Conservation (phyloP, 148 eudicot genomes). For the Chenopodium suecicum region DNA sequence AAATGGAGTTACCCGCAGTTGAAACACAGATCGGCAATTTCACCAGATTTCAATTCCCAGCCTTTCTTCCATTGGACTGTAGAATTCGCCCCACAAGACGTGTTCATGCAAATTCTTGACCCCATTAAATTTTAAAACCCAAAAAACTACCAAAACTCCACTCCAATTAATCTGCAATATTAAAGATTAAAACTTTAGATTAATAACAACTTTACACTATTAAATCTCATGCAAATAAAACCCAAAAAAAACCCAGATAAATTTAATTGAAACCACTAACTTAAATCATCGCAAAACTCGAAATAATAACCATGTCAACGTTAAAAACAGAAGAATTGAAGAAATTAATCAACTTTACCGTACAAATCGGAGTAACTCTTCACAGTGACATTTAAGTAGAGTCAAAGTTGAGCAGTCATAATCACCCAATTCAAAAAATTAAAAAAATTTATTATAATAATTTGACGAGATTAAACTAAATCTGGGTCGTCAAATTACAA, state of each 20-base stretch:
- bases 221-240: constrained; percentile 19
- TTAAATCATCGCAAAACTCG: not conserved
- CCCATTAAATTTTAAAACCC: constrained; percentile 35
- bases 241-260: not conserved
- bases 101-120: constrained; percentile 82
- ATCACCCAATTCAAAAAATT: constrained; percentile 1
- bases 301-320: constrained; percentile 11
- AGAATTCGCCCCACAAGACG: constrained; percentile 50
- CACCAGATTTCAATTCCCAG: constrained; percentile 79
- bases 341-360: constrained; percentile 2
- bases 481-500: constrained; percentile 6
- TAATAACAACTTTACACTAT: not conserved
- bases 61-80: constrained; percentile 69
- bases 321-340: not conserved
- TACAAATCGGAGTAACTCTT: constrained; percentile 17
- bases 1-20: constrained; percentile 63
- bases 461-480: constrained; percentile 11
- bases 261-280: not conserved
- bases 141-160: not conserved
- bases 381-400: constrained; percentile 30
- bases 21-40: constrained; percentile 68
- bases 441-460: not conserved
- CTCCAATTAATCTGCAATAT: constrained; percentile 17
- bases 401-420: constrained; percentile 7
- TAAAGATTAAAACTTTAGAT: constrained; percentile 13